Base-by-base conservation (phyloP, 139 green algal genomes). In the Helicosporidium sp. region DNA sequence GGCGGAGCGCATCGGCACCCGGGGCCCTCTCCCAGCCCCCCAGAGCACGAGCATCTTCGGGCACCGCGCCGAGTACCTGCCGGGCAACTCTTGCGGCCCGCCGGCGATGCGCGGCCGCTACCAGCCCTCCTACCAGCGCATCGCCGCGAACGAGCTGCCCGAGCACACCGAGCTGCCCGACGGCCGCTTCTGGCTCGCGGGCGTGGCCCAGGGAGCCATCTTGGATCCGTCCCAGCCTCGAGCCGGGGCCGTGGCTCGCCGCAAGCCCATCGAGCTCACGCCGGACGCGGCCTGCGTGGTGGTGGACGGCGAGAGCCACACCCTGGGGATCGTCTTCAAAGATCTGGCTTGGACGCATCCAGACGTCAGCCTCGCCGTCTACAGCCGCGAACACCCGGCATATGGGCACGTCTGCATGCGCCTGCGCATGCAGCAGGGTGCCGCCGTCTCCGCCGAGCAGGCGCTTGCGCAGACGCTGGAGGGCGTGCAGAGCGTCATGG, bases 351-450 rank as follows among this genome's bases (percentile, higher is more conserved):
- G 60, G 60, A 35, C 54, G 29, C 33, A 58, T 48, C 60, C 43
- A 2, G 41, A 36, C 6, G 46, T 52, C 2, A 46, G 53, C 31
- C 43, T 62, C 22, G 53, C 52, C 7, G 60, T 44, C 4, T 68
- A 62, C 49, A 57, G 43, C 24, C 50, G 44, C 17, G 60, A 68
- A 26, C 60, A 68, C 48, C 60, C 60, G 23, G 60, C 54, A 23
- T 68, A 68, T 44, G 43, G 48, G 13, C 60, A 68, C 43, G 45
- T 62, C 29, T 62, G 62, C 51, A 28, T 68, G 47, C 48, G 60
- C 19, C 16, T 66, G 35, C 51, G 59, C 41, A 59, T 41, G 18
- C 24, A 18, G n/a, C 10, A 19, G 28, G 57, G 40, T 0, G 43
- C 46, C 12, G 48, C 24, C 6, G 54, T 52, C n/a, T 28, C 40